Base-by-base conservation (phyloP, 2,329 filamentous ascomycete species). In the Microcyclospora tardicrescens region DNA sequence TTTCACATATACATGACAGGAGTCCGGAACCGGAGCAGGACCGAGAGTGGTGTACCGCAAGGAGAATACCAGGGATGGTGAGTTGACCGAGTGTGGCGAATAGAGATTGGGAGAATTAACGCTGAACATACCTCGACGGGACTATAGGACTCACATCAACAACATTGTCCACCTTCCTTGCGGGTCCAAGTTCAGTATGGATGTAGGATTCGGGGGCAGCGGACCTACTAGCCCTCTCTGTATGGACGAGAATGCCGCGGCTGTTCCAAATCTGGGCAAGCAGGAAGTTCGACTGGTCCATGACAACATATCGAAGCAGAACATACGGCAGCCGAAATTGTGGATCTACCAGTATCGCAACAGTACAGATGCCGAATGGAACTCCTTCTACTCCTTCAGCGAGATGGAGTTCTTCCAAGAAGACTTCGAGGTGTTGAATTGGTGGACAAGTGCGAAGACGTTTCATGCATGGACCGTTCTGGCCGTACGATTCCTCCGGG, bases 191-290 rank as follows among this genome's bases (percentile, higher is more conserved):
- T 77, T 69, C 57, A 59, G 70, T 50, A 56, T 74, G 9, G 79
- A 83, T 52, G 72, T 78, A 10, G 74, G 69, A 4, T 82, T 82
- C 50, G 79, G 79, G 34, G 73, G 72, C 14, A 72, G 77, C 49
- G 72, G 73, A 6, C 65, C 75, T 2, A 77, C 71, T 2, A 58
- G 60, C 12, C 77, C 78, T 6, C 56, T 82, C 29, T 68, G 67
- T 1, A 59, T 83, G 2, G 52, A 73, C 30, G 64, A 71, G 3
- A 57, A 61, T n/a, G n/a, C n/a, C 11, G 62, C 70, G 42, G 59
- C 63, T 16, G 49, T 55, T 36, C n/a, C 28, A 16, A 51, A 51
- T 36, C 42, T 53, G 11, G 45, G 48, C 5, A 43, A 38, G 1
- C 51, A 53, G 38, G 45, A 53, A 28, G 44, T 50, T 33, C 44